Evolutionary conservation across 2,329 filamentous ascomycete genomes (phyloP).

Genomic region (Xylaria sp.): DNA sequence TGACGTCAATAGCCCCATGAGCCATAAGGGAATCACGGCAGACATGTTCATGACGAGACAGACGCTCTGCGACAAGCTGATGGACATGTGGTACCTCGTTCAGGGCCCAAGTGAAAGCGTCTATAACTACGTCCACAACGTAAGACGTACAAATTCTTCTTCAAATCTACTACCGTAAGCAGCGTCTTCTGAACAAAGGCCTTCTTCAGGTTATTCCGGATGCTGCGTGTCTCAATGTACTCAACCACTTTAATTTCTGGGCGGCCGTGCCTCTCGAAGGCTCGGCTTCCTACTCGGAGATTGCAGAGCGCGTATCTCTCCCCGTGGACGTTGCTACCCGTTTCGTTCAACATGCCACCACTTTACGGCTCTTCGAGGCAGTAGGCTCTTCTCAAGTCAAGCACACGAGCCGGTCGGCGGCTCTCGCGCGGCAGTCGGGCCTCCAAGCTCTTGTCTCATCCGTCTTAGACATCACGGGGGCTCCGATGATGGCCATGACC

Average conservation of each 20-base stretch:
- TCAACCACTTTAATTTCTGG: conserved; percentile 66
- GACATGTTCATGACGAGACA: conserved; percentile 59
- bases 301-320: conserved; percentile 53
- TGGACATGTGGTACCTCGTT: conserved; percentile 59
- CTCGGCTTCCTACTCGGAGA: conserved; percentile 56
- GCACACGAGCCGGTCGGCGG: conserved; percentile 55
- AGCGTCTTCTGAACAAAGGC: background rate
- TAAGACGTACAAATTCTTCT: conserved; percentile 40
- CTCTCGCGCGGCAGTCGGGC: conserved; percentile 50
- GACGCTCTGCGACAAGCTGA: conserved; percentile 57
- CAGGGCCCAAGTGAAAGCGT: conserved; percentile 63
- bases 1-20: conserved; percentile 56
- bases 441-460: conserved; percentile 53
- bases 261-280: conserved; percentile 60
- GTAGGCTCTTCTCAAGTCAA: conserved; percentile 47
- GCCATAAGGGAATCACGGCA: conserved; percentile 55
- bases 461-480: conserved; percentile 53
- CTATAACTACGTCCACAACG: conserved; percentile 58
- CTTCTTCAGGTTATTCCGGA: conserved; percentile 56
- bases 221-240: conserved; percentile 57
- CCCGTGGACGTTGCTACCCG: conserved; percentile 55
- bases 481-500: conserved; percentile 52
- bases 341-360: conserved; percentile 54
- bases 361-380: conserved; percentile 54
- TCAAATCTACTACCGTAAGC: background rate